Percentiles rank a stretch among this genome's conserved stretches.
Evolutionary conservation across 2,329 filamentous ascomycete genomes (phyloP).

Genomic region (Ophiostoma ips): DNA sequence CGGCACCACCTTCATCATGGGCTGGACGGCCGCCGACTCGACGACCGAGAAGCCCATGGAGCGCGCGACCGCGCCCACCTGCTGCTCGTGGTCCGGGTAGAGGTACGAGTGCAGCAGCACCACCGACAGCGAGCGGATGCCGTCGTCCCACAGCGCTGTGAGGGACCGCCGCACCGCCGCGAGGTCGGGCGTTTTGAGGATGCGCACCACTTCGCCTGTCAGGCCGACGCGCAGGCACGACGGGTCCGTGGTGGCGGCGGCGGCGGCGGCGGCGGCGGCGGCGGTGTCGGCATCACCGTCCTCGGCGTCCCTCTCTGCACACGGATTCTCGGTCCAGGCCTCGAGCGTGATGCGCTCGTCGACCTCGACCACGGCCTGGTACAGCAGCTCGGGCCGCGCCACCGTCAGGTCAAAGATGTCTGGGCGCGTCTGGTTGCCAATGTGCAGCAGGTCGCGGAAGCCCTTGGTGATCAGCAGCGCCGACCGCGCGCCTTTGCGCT

Average conservation of each 20-base stretch:
- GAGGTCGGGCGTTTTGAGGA: slow-evolving; percentile 41
- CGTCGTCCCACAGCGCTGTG: slow-evolving; percentile 44
- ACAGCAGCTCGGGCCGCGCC: slow-evolving; percentile 71
- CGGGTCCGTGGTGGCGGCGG: no score
- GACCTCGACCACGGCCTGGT: slow-evolving; percentile 70
- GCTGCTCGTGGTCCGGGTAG: slow-evolving; percentile 13
- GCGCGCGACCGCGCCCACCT: slow-evolving; percentile 9
- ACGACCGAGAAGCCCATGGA: slow-evolving; percentile 8
- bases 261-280: no score
- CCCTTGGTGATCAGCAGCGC: slow-evolving; percentile 80
- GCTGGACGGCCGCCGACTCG: slow-evolving; percentile 8
- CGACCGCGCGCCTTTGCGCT: slow-evolving; percentile 79
- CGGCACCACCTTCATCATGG: slow-evolving; percentile 53
- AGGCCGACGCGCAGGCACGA: slow-evolving; percentile 22
- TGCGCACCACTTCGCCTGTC: slow-evolving; percentile 33
- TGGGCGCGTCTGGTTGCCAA: slow-evolving; percentile 81
- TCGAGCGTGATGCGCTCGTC: slow-evolving; percentile 83
- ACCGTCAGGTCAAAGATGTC: slow-evolving; percentile 86
- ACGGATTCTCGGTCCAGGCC: slow-evolving; percentile 36
- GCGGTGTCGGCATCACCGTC: no score
- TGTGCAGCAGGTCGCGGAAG: slow-evolving; percentile 75
- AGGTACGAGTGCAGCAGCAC: slow-evolving; percentile 12
- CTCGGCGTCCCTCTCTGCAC: neutral
- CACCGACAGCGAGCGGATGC: slow-evolving; percentile 33
- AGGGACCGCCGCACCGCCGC: slow-evolving; percentile 40